Percentiles rank a stretch among this genome's conserved stretches.
Conservation (phyloP, 495 filamentous ascomycete genomes). For the Hyaloscypha bicolor region DNA sequence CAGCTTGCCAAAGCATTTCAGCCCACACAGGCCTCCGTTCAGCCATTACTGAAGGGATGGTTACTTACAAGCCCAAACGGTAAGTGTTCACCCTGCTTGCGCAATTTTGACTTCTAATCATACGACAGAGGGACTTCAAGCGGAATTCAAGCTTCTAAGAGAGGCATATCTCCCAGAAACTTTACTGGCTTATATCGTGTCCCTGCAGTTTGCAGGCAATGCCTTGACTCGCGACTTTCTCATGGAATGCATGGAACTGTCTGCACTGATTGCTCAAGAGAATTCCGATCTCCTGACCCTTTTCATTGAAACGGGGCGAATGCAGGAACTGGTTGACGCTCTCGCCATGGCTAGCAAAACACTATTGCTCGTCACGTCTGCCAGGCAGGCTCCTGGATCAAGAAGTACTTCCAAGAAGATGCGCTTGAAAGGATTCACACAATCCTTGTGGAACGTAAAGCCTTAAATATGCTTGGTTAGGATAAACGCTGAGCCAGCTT, state of each 20-base stretch:
- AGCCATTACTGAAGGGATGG: slow-evolving; percentile 28
- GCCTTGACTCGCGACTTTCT: slow-evolving; percentile 64
- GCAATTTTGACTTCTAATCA: not conserved
- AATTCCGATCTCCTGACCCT: slow-evolving; percentile 62
- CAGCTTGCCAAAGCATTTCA: slow-evolving; percentile 17
- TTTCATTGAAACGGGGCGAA: slow-evolving; percentile 65
- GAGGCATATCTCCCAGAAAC: slow-evolving; percentile 79
- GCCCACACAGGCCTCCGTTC: slow-evolving; percentile 9
- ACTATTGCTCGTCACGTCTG: slow-evolving; percentile 62
- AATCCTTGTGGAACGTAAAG: slow-evolving; percentile 48
- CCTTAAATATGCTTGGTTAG: not conserved
- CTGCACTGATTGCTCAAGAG: slow-evolving; percentile 66
- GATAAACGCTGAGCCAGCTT: not conserved
- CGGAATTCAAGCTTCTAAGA: slow-evolving; percentile 58
- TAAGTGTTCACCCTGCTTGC: slow-evolving; percentile 3
- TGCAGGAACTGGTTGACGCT: slow-evolving; percentile 76
- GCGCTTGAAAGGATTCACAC: slow-evolving; percentile 53
- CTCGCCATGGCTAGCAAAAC: slow-evolving; percentile 74
- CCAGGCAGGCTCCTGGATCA: slow-evolving; percentile 38
- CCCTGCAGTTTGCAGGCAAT: slow-evolving; percentile 69
- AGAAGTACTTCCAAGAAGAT: slow-evolving; percentile 50
- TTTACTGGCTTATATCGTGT: slow-evolving; percentile 76
- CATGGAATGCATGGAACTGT: slow-evolving; percentile 77
- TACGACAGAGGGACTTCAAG: slow-evolving; percentile 37
- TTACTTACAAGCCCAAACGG: slow-evolving; percentile 30